These are phyloP conservation scores for Isabelozyma heimii DNA, from an alignment of 805 yeast species.

Conservation along the genomic window DNA sequence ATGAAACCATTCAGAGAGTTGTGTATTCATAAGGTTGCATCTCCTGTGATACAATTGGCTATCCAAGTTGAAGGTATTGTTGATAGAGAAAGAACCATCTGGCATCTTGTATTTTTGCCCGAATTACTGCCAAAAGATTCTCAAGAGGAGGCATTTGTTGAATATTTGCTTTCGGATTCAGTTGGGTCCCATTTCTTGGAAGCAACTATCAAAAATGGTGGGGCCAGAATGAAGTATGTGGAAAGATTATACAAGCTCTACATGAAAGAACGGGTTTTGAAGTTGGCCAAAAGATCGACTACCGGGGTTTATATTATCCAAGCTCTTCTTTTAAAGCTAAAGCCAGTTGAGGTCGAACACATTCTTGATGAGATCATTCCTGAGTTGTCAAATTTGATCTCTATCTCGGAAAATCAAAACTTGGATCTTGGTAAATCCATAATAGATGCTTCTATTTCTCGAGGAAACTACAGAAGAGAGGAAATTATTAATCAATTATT, in stretches of 20 bases:
- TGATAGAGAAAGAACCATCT: slow-evolving; percentile 67
- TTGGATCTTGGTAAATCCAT: slow-evolving; percentile 66
- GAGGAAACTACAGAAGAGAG: slow-evolving; percentile 57
- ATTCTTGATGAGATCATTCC: slow-evolving; percentile 68
- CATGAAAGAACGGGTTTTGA: slow-evolving; percentile 70
- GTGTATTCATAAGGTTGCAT: slow-evolving; percentile 76
- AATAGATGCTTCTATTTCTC: slow-evolving; percentile 60
- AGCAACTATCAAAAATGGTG: slow-evolving; percentile 59
- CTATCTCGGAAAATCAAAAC: slow-evolving; percentile 52
- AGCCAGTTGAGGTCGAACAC: slow-evolving; percentile 57
- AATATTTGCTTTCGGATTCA: slow-evolving; percentile 76
- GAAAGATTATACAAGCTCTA: slow-evolving; percentile 68
- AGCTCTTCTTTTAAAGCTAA: slow-evolving; percentile 62
- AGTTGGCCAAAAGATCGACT: slow-evolving; percentile 76
- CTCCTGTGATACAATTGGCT: slow-evolving; percentile 81
- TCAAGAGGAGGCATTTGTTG: slow-evolving; percentile 77
- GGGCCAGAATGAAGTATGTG: slow-evolving; percentile 60
- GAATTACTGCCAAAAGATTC: slow-evolving; percentile 50
- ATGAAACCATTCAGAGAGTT: slow-evolving; percentile 56
- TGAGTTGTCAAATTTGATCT: slow-evolving; percentile 54
- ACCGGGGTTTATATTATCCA: slow-evolving; percentile 81
- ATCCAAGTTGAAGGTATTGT: slow-evolving; percentile 79
- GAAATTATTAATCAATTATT: slow-evolving; percentile 52
- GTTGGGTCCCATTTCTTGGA: slow-evolving; percentile 95
- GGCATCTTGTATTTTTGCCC: slow-evolving; percentile 60